Conservation (phyloP, 2,329 filamentous ascomycete species). For the Cytospora chrysosperma region DNA sequence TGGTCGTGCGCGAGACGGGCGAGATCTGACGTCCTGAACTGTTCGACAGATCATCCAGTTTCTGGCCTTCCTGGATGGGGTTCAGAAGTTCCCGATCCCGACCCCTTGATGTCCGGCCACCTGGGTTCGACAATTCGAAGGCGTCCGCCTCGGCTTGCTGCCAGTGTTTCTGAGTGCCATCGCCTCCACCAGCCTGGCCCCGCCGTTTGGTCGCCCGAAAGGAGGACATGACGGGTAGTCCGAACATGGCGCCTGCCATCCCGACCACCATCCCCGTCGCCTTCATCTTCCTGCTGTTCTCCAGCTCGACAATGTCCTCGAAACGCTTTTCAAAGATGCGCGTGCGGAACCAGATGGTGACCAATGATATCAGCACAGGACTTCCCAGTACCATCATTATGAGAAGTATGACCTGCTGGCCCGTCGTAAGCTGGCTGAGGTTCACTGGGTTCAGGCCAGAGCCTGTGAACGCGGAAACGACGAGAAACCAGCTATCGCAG, state of each 20-base stretch:
- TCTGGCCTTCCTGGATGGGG: constrained; percentile 13
- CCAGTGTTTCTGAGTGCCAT: constrained; percentile 10
- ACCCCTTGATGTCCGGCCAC: not conserved
- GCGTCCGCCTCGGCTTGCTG: constrained; percentile 21
- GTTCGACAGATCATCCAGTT: constrained; percentile 1
- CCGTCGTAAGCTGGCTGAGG: constrained; percentile 58
- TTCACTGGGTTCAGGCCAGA: constrained; percentile 65
- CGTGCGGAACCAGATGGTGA: constrained; percentile 60
- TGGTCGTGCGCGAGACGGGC: not conserved
- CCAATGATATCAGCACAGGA: constrained; percentile 62
- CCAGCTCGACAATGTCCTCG: constrained; percentile 47
- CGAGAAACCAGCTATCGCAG: constrained; percentile 63
- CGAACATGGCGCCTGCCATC: constrained; percentile 28
- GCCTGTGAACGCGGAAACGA: constrained; percentile 64
- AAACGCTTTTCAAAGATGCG: constrained; percentile 63
- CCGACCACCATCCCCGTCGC: constrained; percentile 28
- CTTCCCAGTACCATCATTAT: constrained; percentile 63
- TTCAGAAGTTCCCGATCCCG: constrained; percentile 2
- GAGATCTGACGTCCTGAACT: constrained; percentile 8
- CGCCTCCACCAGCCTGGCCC: not conserved
- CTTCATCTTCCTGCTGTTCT: constrained; percentile 36
- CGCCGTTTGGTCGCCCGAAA: constrained; percentile 10
- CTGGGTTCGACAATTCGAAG: not conserved
- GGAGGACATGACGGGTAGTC: constrained; percentile 24
- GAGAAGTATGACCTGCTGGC: constrained; percentile 65